Conservation (phyloP, 768 basidiomycete species). For the Brasilioporus rufonigricans region DNA sequence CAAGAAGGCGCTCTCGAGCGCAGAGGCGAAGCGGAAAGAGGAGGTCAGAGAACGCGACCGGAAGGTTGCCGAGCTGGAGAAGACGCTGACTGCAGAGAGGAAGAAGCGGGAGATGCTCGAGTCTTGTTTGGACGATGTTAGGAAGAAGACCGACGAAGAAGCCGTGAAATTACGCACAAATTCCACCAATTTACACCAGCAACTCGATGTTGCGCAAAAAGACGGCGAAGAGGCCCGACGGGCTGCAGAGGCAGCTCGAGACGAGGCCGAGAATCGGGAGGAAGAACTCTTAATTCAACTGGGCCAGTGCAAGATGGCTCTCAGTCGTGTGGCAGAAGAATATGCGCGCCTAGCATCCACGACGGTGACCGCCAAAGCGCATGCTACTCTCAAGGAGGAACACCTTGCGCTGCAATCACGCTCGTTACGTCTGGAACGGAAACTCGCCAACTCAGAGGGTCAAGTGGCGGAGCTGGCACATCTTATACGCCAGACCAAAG, state of each 20-base stretch:
- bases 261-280: constrained; percentile 38
- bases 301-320: constrained; percentile 45
- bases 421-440: constrained; percentile 58
- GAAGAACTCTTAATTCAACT: constrained; percentile 48
- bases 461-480: constrained; percentile 65
- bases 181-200: constrained; percentile 35
- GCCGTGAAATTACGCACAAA: constrained; percentile 32
- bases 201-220: constrained; percentile 36
- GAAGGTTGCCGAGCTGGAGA: constrained; percentile 56
- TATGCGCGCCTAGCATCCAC: constrained; percentile 49
- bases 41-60: constrained; percentile 54
- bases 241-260: constrained; percentile 31
- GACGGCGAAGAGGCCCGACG: constrained; percentile 37
- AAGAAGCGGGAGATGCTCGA: constrained; percentile 50
- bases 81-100: constrained; percentile 45
- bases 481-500: constrained; percentile 56
- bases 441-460: constrained; percentile 63
- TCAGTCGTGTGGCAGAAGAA: constrained; percentile 50
- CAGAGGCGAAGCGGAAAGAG: constrained; percentile 52
- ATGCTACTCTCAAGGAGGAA: constrained; percentile 41
- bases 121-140: constrained; percentile 40
- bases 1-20: constrained; percentile 46
- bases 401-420: constrained; percentile 40
- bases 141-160: constrained; percentile 43
- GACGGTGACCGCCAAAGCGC: constrained; percentile 37